Evolutionary conservation across 2,329 filamentous ascomycete genomes (phyloP).

Genomic region (Cadophora luteo-olivacea): DNA sequence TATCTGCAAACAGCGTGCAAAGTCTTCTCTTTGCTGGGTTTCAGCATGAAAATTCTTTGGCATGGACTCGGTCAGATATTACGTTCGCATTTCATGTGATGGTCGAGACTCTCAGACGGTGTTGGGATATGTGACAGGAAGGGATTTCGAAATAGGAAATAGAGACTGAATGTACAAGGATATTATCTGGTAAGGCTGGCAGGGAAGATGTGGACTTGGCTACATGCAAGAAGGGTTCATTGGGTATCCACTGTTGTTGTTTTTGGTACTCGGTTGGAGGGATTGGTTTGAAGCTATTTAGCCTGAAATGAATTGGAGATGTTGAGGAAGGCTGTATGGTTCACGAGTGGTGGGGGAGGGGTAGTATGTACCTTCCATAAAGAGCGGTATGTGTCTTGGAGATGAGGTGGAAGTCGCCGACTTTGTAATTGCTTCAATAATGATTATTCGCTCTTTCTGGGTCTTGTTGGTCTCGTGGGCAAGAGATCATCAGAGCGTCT

Average conservation of each 20-base stretch:
- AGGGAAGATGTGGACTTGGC: not conserved
- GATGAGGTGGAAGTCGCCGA: constrained; percentile 2
- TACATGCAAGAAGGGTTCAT: constrained; percentile 17
- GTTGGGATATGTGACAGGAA: not conserved
- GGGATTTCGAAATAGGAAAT: not conserved
- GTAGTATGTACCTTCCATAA: constrained; percentile 3
- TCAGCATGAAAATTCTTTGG: not conserved
- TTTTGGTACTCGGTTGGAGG: not conserved
- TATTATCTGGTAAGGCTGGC: constrained; percentile 13
- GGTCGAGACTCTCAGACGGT: constrained; percentile 1
- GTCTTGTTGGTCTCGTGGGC: not conserved
- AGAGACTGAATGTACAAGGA: not conserved
- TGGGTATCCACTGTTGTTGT: constrained; percentile 8
- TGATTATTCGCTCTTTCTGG: not conserved
- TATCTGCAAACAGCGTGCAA: constrained; percentile 7
- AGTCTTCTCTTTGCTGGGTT: constrained; percentile 5
- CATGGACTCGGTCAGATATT: constrained; percentile 2
- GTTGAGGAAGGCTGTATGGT: constrained; percentile 9
- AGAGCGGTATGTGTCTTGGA: constrained; percentile 7
- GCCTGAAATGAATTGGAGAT: constrained; percentile 5
- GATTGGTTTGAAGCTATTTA: constrained; percentile 1
- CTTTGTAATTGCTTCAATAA: constrained; percentile 2
- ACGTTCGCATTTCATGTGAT: constrained; percentile 3
- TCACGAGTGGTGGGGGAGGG: constrained; percentile 10
- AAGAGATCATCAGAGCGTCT: not conserved